Base-by-base conservation (phyloP, 305 asterid species). In the Andrographis paniculata region DNA sequence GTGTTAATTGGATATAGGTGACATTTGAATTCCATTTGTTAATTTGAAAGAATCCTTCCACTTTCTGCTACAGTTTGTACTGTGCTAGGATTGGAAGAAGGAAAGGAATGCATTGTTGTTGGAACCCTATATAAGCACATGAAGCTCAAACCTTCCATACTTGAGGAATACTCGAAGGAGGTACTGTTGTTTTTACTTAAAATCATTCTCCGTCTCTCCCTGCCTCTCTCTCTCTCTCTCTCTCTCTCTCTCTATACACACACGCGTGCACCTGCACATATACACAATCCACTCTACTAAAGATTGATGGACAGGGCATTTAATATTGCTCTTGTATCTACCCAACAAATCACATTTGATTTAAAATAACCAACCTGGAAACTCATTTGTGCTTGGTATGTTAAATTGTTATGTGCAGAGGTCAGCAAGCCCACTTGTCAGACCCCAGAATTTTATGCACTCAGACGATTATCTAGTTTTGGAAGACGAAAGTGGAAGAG, bases 401-500 rank as follows among this genome's bases (percentile, higher is more conserved):
- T 39, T 55, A 5, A 41, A 49, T 49, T 56, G 24, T 52, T 69
- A 18, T 36, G 24, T 60, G 46, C 93, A 91, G 99, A 79, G 96
- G 59, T 78, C 96, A 59, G 64, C 72, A 41, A 60, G 56, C 39
- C 95, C 85, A 31, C 83, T 91, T 50, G 85, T 81, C 40, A 60
- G 63, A 48, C 88, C 82, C 66, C 87, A 79, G 63, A 79, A 79
- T 52, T 86, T 91, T 59, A 46, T 58, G 35, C 84, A 84, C 66
- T 74, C 79, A 1, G 95, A 83, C 28, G 99, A 86, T 70, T 61
- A 70, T 68, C 72, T 91, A 62, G 53, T 78, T 68, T 56, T 91
- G 75, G 99, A 91, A 74, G 99, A 91, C 42, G 99, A 87, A 66
- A 80, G 95, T 55, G 99, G 99, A 67, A 77, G 99, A 79, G 93